Base-by-base conservation (phyloP, 352 stramenopile genomes). In the Peronospora destructor region DNA sequence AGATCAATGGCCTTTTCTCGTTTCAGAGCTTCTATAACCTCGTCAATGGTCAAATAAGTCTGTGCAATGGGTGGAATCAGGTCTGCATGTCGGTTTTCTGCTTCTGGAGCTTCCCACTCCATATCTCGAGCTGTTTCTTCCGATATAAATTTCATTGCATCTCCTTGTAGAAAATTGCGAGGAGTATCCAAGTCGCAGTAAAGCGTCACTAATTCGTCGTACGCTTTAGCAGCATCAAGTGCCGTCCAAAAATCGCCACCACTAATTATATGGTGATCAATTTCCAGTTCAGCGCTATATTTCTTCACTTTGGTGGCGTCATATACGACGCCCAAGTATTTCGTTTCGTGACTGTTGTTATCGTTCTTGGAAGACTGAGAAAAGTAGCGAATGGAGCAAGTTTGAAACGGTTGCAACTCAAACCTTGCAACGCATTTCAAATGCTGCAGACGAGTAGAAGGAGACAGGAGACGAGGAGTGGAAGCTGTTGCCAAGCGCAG, bases 191-290 rank as follows among this genome's bases (percentile, higher is more conserved):
- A 49, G 43, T 88, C 81, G 50, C 78, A 87, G 49, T 90, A 92
- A 6, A 92, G 64, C 35, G 72, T 61, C 49, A 92, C 79, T 11
- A 92, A 63, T 52, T 92, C 79, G 45, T 92, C 81, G 61, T 92
- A 92, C 11, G 66, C 73, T 53, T 86, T 87, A 42, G 78, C 81
- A 10, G 81, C 81, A 32, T 92, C 81, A 29, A 88, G 59, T 45
- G 81, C 78, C 40, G 81, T 90, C 81, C 81, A 92, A 42, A 76
- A 89, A 45, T 89, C 71, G 14, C 81, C 81, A n/a, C 77, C 81
- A 33, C 71, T 79, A 59, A 92, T 86, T 21, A 84, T 45, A 33
- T 85, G 56, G 25, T 71, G 63, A 36, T 87, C 81, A 6, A 92
- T 63, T 32, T 81, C 57, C 12, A 92, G 48, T 43, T 88, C 76